A percentile compares a stretch with the other conserved stretches of the same genome.
Conservation (phyloP, 2,329 filamentous ascomycete species). For the Sporothrix variecibatus region DNA sequence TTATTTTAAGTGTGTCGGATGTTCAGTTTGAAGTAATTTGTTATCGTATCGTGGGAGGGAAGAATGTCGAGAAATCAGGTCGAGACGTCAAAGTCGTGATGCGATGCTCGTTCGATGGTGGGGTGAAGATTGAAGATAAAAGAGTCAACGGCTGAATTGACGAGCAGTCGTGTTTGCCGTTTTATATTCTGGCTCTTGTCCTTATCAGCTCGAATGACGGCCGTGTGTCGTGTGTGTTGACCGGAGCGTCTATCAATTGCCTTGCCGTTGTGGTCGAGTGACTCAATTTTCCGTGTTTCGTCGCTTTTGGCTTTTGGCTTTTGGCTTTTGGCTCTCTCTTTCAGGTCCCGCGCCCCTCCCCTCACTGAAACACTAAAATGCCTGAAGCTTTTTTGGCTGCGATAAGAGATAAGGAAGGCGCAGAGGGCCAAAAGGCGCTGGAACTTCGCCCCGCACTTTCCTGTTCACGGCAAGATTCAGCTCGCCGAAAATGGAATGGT, state of each 20-base stretch:
- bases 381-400: conserved; percentile 18
- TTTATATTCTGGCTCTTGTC: not conserved
- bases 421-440: not conserved
- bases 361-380: conserved; percentile 19
- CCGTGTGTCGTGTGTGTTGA: not conserved
- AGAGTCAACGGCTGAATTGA: not conserved
- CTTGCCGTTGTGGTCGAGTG: conserved; percentile 10
- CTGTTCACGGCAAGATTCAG: not conserved
- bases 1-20: no score
- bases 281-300: conserved; percentile 9
- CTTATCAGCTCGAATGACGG: not conserved
- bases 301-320: no score
- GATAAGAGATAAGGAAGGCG: conserved; percentile 22
- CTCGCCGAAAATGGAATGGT: conserved; percentile 21
- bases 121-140: not conserved
- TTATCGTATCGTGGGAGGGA: not conserved
- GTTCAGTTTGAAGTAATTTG: not conserved
- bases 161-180: not conserved
- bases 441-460: conserved; percentile 16
- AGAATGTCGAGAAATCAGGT: not conserved
- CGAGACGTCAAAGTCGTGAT: not conserved
- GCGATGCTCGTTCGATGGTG: not conserved
- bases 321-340: no score
- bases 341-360: not conserved
- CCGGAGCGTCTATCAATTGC: not conserved